Percentiles rank a stretch among this genome's conserved stretches.
These are phyloP conservation scores for Huntiella omanensis DNA, from an alignment of 2,329 filamentous ascomycete species.

Conservation along the genomic window DNA sequence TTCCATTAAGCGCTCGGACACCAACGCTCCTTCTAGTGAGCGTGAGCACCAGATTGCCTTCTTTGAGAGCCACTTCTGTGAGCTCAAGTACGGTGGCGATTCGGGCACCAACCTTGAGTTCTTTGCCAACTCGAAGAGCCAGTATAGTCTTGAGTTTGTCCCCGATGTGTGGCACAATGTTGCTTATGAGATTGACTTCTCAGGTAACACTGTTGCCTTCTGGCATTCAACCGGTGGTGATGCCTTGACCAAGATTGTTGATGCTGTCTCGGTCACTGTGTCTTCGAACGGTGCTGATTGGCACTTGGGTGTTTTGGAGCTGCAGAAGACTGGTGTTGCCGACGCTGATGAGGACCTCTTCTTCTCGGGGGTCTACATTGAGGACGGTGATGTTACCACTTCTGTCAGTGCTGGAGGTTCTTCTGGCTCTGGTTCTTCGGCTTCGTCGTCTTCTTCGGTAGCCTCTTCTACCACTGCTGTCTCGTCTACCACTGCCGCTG, in stretches of 20 bases:
- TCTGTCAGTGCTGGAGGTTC: slow-evolving; percentile 11
- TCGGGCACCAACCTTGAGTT: slow-evolving; percentile 39
- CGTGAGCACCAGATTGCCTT: slow-evolving; percentile 48
- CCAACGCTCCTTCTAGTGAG: slow-evolving; percentile 39
- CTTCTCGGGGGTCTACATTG: slow-evolving; percentile 54
- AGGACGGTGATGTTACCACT: slow-evolving; percentile 24
- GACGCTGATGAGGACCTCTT: slow-evolving; percentile 46
- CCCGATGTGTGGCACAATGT: slow-evolving; percentile 56
- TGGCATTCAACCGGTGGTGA: slow-evolving; percentile 49
- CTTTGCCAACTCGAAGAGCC: slow-evolving; percentile 38
- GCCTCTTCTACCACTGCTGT: not conserved
- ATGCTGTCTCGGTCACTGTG: slow-evolving; percentile 39
- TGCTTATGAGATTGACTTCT: slow-evolving; percentile 54
- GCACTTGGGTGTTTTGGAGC: slow-evolving; percentile 51
- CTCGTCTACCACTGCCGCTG: not conserved
- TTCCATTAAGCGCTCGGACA: slow-evolving; percentile 38
- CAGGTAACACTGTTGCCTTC: slow-evolving; percentile 40
- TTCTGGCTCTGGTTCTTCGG: not conserved
- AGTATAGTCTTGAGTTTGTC: slow-evolving; percentile 44
- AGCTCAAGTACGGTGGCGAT: slow-evolving; percentile 51
- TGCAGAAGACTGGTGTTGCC: slow-evolving; percentile 36
- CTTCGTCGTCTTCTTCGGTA: not conserved
- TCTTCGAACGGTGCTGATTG: slow-evolving; percentile 52
- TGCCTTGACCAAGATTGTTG: slow-evolving; percentile 36
- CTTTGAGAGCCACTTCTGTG: slow-evolving; percentile 56